Base-by-base conservation (phyloP, 257 asterid genomes). In the Schizonepeta tenuifolia region DNA sequence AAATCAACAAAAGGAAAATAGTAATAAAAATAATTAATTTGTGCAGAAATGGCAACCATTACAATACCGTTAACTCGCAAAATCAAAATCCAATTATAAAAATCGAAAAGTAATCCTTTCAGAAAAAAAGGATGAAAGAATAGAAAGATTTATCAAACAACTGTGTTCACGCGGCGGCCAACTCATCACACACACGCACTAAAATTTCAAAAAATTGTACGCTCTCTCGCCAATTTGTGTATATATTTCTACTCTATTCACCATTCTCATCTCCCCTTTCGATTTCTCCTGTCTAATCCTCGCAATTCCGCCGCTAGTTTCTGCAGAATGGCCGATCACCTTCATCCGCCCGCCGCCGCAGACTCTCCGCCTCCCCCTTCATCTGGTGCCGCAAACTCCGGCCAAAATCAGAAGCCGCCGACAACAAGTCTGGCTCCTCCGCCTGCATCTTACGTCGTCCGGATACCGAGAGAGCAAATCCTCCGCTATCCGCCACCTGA, bases 401-500 rank as follows among this genome's bases (percentile, higher is more conserved):
- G 56, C 50, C 81, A 73, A 10, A 62, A 46, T 13, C 85, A 76
- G 0, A 57, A 22, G 31, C 79, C 81, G 4, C 83, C 80, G 0
- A 69, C 71, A 7, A 41, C 75, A 38, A 77, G 70, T 1, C 84
- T 82, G 0, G 66, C 61, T 20, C 79, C 85, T 11, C 83, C 83
- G 26, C 54, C 69, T 0, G 5, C 51, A 2, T 6, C 69, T 13
- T 43, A 64, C 82, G 86, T 86, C 22, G 83, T 86, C 67, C 88
- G 73, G 71, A 53, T 86, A 65, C 92, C 92, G 5, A 74, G 72
- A 13, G 92, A 86, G 21, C 92, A 86, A 36, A 81, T 84, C 21
- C 75, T 84, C 69, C 87, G 89, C 43, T 75, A 79, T 3, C 92
- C 92, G 0, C 89, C 92, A 17, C 89, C 88, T 65, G 88, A 79